Evolutionary conservation across 495 filamentous ascomycete species (phyloP), one percentile per base, ranked within the genome.

Genomic region (Penicillium verhagenii): DNA sequence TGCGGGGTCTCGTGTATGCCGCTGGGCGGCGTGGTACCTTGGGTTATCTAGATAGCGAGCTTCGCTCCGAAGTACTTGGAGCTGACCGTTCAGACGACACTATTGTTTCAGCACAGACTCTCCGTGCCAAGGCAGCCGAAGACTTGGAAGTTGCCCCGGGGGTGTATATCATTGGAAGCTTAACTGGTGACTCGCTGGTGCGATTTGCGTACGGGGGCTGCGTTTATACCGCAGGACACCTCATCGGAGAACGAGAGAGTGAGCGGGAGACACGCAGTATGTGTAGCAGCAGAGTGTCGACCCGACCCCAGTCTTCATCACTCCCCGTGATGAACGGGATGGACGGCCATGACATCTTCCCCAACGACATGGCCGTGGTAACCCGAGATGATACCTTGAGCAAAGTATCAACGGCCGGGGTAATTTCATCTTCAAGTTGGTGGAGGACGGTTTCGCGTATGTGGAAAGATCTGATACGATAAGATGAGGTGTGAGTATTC

Each of bases 131-230:
- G 68, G 76, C 79, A 0, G 69, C 81, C 25, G 69, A 72, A 18
- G 76, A 79, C 49, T 64, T 86, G 20, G 80, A 87, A 60, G 69
- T 87, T 52, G 74, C 80, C 0, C 74, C 67, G 2, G 68, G 74
- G 20, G 67, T 86, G n/a, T 86, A 82, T 60, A 78, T 81, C 37
- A 79, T 85, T 31, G 85, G 85, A 9, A 87, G 84, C 48, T 58
- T 88, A 47, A 83, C 83, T 0, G 85, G 85, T 1, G 85, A 88
- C 59, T 85, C 83, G 4, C 72, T 88, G 2, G 79, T 88, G 26
- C 76, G 85, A 2, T 87, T 85, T 58, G 81, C 83, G 1, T 81
- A 84, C 23, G 85, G 85, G 1, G 78, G 85, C 10, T 86, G 85
- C 57, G 76, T 80, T 6, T 81, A 79, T 60, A 73, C 79, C 4